Percentiles rank a stretch among this genome's conserved stretches.
Conservation (phyloP, 2,329 filamentous ascomycete genomes). For the Pezicula carpinea region DNA sequence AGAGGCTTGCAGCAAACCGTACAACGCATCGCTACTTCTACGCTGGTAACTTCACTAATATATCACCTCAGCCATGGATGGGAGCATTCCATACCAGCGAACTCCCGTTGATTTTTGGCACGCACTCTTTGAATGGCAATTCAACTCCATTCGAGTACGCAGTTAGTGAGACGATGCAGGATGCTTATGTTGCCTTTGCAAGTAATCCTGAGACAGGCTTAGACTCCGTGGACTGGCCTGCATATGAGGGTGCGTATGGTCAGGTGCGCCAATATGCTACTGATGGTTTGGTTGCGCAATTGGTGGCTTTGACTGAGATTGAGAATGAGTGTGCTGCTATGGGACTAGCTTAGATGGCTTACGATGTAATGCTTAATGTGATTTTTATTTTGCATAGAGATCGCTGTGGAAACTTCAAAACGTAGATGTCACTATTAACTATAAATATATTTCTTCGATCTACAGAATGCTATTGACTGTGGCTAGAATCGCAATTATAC, state of each 20-base stretch:
- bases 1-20: background rate
- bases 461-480: too few relatives aligned
- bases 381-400: too few relatives aligned
- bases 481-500: too few relatives aligned
- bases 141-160: slow-evolving; percentile 26
- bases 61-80: slow-evolving; percentile 2
- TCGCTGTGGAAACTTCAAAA: too few relatives aligned
- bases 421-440: too few relatives aligned
- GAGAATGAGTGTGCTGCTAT: background rate
- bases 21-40: slow-evolving; percentile 4
- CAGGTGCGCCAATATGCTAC: background rate
- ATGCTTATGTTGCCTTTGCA: slow-evolving; percentile 11
- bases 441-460: too few relatives aligned
- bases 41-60: slow-evolving; percentile 9
- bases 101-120: slow-evolving; percentile 25
- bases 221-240: background rate
- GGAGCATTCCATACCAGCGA: slow-evolving; percentile 5
- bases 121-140: slow-evolving; percentile 23
- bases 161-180: slow-evolving; percentile 23
- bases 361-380: too few relatives aligned
- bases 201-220: slow-evolving; percentile 1
- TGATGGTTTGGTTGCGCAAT: background rate
- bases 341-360: background rate
- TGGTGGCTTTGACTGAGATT: background rate
- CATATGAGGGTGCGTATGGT: background rate